These are phyloP conservation scores for Penicillium lagena DNA, from an alignment of 495 filamentous ascomycete species.

Conservation along the genomic window DNA sequence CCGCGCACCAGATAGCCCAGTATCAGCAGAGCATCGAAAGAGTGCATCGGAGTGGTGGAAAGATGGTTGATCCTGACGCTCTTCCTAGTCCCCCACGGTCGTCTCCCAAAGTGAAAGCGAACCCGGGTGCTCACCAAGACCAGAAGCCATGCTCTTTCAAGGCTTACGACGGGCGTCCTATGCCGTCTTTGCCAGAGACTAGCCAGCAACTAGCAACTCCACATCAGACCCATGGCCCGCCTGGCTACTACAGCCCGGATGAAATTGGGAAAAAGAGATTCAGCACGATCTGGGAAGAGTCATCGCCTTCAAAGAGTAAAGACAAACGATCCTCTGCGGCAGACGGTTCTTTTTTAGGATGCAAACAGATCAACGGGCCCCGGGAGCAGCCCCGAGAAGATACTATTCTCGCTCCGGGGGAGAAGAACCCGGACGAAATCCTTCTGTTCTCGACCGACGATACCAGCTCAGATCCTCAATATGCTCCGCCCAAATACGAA, in stretches of 20 bases:
- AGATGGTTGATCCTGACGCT: conserved; percentile 26
- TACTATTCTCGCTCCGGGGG: conserved; percentile 27
- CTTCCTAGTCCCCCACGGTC: conserved; percentile 25
- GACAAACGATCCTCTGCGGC: conserved; percentile 14
- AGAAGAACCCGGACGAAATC: conserved; percentile 23
- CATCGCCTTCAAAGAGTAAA: conserved; percentile 16
- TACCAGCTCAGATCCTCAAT: conserved; percentile 21
- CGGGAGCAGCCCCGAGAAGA: conserved; percentile 35
- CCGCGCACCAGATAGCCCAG: conserved; percentile 29
- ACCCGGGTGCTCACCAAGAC: not conserved
- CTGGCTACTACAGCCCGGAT: conserved; percentile 36
- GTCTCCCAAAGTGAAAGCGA: conserved; percentile 18
- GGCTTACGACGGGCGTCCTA: conserved; percentile 16
- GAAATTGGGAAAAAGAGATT: conserved; percentile 35
- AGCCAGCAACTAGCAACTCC: conserved; percentile 1
- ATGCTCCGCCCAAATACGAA: conserved; percentile 14
- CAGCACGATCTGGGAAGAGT: conserved; percentile 36
- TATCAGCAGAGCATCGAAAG: conserved; percentile 36
- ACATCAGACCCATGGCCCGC: not conserved
- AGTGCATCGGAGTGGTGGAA: conserved; percentile 19
- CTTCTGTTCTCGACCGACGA: conserved; percentile 18
- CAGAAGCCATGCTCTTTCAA: conserved; percentile 9
- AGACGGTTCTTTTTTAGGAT: conserved; percentile 44
- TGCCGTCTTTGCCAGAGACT: conserved; percentile 2
- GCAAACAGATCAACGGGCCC: conserved; percentile 35